Evolutionary conservation across 768 basidiomycete genomes (phyloP), one percentile per base, ranked within the genome.

Genomic region (Hericium erinaceus): DNA sequence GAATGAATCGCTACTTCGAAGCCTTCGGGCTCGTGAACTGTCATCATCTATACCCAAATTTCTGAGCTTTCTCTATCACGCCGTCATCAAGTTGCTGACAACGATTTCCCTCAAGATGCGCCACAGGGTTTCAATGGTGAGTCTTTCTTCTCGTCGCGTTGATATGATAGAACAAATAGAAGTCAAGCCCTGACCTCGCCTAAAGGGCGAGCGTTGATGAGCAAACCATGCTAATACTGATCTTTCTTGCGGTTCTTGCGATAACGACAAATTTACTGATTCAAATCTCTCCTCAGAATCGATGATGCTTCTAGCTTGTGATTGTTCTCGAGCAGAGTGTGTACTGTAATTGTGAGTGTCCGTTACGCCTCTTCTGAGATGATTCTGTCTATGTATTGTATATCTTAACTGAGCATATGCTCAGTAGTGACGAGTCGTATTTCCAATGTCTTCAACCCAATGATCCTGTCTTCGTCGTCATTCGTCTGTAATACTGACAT

Each of bases 111-210:
- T 56, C 26, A 55, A 56, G 58, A 18, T 15, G 38, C 20, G n/a
- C n/a, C 8, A 18, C n/a, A 18, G 28, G 9, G 15, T 39, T 53
- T 22, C 16, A n/a, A 16, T 54, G 41, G 78, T 80, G 69, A 77
- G 77, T 69, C 37, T 61, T 22, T 3, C 41, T 52, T 61, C 60
- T 58, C 2, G 44, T 58, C 48, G 4, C 7, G 13, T 24, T 64
- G 57, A 65, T 71, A 66, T 81, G 89, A 87, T 88, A 76, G 81
- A 77, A 68, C 80, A 77, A 76, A 83, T 80, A 90, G 87, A 87
- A 89, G 89, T 91, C 89, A 91, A 91, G 89, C 87, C 75, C 89
- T 85, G 85, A 90, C 70, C 75, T 74, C 71, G 79, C 89, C 85
- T 82, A 57, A 81, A 78, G 85, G 85, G 86, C 77, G 70, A 73